Conservation (phyloP, 75 land plant genomes). For the Sequoiadendron giganteum region DNA sequence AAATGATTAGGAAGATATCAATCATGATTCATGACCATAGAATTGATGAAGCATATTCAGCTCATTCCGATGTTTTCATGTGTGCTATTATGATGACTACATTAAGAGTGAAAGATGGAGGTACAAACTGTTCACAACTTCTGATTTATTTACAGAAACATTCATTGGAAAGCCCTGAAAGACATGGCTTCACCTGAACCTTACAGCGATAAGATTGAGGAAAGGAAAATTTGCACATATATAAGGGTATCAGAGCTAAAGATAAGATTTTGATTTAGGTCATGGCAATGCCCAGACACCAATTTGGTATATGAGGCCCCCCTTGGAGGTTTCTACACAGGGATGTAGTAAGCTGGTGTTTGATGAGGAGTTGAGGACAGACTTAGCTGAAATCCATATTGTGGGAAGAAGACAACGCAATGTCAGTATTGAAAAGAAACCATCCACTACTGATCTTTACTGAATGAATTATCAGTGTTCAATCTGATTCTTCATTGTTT, state of each 20-base stretch:
- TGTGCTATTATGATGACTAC: not conserved
- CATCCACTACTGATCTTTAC: not conserved
- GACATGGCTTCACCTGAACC: not conserved
- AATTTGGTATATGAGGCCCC: not conserved
- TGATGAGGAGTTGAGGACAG: not conserved
- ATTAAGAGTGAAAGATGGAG: not conserved
- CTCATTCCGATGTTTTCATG: not conserved
- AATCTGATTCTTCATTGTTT: not conserved
- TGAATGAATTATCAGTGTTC: not conserved
- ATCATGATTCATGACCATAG: not conserved
- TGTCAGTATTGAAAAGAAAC: not conserved
- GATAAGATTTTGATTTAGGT: not conserved
- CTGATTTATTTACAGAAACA: not conserved
- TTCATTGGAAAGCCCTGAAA: slow-evolving; percentile 1
- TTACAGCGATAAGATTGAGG: not conserved
- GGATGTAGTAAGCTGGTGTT: not conserved
- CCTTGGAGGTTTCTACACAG: not conserved
- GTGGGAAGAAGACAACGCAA: not conserved
- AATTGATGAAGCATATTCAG: not conserved
- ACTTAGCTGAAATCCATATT: not conserved
- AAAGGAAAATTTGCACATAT: not conserved
- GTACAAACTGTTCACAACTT: not conserved
- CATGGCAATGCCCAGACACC: not conserved
- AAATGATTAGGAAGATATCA: not conserved
- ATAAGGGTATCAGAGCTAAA: not conserved